Percentiles rank a stretch among this genome's conserved stretches.
phyloP scores from a whole-genome alignment of 2,329 filamentous ascomycete species.

The Trichoderma koningii region DNA sequence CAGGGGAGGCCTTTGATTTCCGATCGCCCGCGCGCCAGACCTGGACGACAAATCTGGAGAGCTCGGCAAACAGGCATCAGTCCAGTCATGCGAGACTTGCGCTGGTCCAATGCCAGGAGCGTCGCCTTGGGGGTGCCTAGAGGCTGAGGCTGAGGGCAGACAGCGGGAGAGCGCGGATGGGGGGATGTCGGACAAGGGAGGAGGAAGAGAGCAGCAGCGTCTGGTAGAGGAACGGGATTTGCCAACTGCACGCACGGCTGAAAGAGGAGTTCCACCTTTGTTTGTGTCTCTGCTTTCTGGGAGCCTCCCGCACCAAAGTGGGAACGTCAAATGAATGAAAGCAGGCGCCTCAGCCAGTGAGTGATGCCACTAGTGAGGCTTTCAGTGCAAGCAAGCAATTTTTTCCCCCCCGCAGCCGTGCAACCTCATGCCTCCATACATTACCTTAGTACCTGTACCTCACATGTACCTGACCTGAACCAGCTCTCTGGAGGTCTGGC shows the following conservation, averaged over 20 bases:
- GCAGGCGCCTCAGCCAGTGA: background rate
- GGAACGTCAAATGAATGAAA: too few species aligned
- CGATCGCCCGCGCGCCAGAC: conserved; percentile 34
- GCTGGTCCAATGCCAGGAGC: conserved; percentile 31
- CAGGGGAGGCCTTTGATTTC: conserved; percentile 32
- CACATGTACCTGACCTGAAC: background rate
- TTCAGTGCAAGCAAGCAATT: conserved; percentile 17
- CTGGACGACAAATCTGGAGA: conserved; percentile 37
- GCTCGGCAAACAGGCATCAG: conserved; percentile 40
- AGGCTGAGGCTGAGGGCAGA: conserved; percentile 18
- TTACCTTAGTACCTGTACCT: conserved; percentile 18
- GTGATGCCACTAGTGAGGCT: conserved; percentile 26
- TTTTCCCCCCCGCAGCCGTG: conserved; percentile 21
- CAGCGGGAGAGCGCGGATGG: background rate
- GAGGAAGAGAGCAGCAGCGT: background rate
- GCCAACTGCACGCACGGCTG: background rate
- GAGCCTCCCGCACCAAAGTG: conserved; percentile 13
- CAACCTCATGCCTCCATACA: background rate
- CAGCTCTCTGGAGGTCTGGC: background rate
- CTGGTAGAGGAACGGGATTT: background rate
- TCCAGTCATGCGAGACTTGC: conserved; percentile 34
- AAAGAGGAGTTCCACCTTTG: conserved; percentile 9
- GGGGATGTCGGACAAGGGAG: background rate
- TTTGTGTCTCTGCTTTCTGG: background rate
- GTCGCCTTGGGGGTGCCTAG: conserved; percentile 28